Percentiles rank a stretch among this genome's conserved stretches.
These are phyloP conservation scores for Cryptosporidium sp. DNA, from an alignment of 169 alveolate genomes.

Conservation along the genomic window DNA sequence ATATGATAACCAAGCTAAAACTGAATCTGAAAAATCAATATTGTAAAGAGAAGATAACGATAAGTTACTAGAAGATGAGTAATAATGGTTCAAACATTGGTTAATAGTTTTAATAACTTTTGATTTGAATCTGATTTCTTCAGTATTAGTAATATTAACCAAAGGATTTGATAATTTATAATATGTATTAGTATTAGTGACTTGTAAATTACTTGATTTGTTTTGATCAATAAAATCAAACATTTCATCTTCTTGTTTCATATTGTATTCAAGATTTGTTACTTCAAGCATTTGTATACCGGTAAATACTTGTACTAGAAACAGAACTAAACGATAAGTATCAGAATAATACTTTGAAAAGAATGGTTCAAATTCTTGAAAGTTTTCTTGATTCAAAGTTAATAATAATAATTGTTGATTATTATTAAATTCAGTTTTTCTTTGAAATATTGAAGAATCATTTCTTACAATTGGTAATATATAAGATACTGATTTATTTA, in stretches of 20 bases:
- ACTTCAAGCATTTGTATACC: slow-evolving; percentile 27
- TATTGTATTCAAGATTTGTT: neutral
- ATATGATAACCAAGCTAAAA: slow-evolving; percentile 55
- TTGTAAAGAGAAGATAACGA: slow-evolving; percentile 67
- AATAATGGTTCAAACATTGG: slow-evolving; percentile 62
- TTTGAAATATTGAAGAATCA: neutral
- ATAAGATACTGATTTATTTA: slow-evolving; percentile 34
- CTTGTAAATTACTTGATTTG: neutral
- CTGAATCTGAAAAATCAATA: slow-evolving; percentile 51
- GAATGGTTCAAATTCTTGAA: slow-evolving; percentile 27
- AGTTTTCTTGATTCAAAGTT: neutral
- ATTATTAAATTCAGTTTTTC: neutral
- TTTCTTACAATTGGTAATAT: neutral
- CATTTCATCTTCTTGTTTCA: neutral
- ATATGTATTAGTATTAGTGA: neutral
- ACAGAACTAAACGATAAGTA: neutral
- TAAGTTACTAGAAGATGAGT: slow-evolving; percentile 47
- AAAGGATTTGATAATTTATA: slow-evolving; percentile 17
- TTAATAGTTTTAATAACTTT: slow-evolving; percentile 26
- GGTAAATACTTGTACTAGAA: neutral
- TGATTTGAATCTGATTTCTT: slow-evolving; percentile 44
- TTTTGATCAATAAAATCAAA: neutral
- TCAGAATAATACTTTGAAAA: slow-evolving; percentile 26
- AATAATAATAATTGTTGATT: neutral
- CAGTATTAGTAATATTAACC: slow-evolving; percentile 18